These are phyloP conservation scores for Pseudovirgaria hyperparasitica DNA, from an alignment of 2,329 filamentous ascomycete species.

Conservation along the genomic window DNA sequence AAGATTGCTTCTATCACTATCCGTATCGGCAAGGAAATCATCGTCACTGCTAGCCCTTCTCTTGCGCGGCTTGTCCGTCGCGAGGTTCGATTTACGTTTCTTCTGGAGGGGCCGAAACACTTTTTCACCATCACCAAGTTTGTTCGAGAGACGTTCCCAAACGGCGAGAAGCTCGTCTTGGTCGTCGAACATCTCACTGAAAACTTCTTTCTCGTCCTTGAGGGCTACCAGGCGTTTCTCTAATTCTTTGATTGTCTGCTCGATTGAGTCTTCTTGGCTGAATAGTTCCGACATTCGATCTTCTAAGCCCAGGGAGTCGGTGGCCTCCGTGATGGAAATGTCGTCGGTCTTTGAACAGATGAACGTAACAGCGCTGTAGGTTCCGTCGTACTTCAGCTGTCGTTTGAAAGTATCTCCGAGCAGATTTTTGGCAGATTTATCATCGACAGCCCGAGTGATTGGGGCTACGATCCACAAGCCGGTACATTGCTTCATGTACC, in stretches of 20 bases:
- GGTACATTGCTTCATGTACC: constrained; percentile 48
- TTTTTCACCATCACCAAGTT: constrained; percentile 27
- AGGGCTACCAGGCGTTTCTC: constrained; percentile 13
- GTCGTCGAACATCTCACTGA: constrained; percentile 20
- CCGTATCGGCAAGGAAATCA: too few relatives aligned
- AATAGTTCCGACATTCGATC: constrained; percentile 16
- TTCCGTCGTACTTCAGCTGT: constrained; percentile 47
- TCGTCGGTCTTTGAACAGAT: constrained; percentile 54
- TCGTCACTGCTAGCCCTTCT: constrained; percentile 4
- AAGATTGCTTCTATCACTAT: too few relatives aligned
- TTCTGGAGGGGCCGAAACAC: constrained; percentile 26
- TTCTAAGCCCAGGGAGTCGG: constrained; percentile 24
- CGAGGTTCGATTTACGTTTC: constrained; percentile 27
- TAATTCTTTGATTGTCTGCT: constrained; percentile 10
- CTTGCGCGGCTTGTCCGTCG: constrained; percentile 9
- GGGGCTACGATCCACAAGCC: constrained; percentile 51
- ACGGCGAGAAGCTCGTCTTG: constrained; percentile 31
- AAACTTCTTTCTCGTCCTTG: constrained; percentile 22
- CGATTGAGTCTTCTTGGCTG: constrained; percentile 10
- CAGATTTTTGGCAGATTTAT: constrained; percentile 44
- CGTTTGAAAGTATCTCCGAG: constrained; percentile 45
- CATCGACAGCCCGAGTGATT: constrained; percentile 47
- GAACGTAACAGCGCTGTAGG: constrained; percentile 42
- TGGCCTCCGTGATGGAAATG: constrained; percentile 36
- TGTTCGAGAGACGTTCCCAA: constrained; percentile 30